A percentile compares a stretch with the other conserved stretches of the same genome.
Conservation (phyloP, 1,284 basidiomycete species). For the Cryptococcus amylolentus region DNA sequence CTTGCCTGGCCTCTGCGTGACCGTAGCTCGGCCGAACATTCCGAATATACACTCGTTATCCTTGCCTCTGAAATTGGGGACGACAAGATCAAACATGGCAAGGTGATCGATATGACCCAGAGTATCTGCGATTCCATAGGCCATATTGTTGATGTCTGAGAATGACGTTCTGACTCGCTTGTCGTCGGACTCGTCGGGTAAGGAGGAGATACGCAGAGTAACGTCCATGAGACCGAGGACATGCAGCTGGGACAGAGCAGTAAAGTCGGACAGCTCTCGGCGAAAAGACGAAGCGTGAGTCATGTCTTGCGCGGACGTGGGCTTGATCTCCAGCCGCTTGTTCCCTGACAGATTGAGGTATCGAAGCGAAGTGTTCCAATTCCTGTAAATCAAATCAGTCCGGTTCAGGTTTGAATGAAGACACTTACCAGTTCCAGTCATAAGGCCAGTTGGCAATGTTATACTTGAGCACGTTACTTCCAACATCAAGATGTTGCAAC, state of each 20-base stretch:
- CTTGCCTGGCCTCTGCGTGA: conserved; percentile 53
- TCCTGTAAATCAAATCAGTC: conserved; percentile 58
- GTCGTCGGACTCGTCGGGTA: conserved; percentile 89
- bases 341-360: conserved; percentile 88
- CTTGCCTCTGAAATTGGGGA: conserved; percentile 76
- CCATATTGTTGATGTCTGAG: conserved; percentile 87
- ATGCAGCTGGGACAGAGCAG: conserved; percentile 72
- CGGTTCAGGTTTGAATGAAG: neutral
- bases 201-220: conserved; percentile 75
- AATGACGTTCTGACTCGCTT: conserved; percentile 88
- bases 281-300: conserved; percentile 46
- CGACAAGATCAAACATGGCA: conserved; percentile 88
- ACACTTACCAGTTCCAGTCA: conserved; percentile 94
- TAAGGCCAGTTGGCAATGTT: conserved; percentile 99
- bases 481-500: conserved; percentile 81
- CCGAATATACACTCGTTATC: conserved; percentile 89
- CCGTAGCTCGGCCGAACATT: conserved; percentile 80
- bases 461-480: conserved; percentile 92
- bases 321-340: conserved; percentile 82
- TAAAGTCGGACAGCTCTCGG: conserved; percentile 73
- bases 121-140: conserved; percentile 96
- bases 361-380: conserved; percentile 88
- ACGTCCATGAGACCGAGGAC: conserved; percentile 97
- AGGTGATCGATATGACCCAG: conserved; percentile 71
- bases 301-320: conserved; percentile 54